Percentiles rank a stretch among this genome's conserved stretches.
Conservation (phyloP, 169 alveolate genomes). For the Miamiensis avidus region DNA sequence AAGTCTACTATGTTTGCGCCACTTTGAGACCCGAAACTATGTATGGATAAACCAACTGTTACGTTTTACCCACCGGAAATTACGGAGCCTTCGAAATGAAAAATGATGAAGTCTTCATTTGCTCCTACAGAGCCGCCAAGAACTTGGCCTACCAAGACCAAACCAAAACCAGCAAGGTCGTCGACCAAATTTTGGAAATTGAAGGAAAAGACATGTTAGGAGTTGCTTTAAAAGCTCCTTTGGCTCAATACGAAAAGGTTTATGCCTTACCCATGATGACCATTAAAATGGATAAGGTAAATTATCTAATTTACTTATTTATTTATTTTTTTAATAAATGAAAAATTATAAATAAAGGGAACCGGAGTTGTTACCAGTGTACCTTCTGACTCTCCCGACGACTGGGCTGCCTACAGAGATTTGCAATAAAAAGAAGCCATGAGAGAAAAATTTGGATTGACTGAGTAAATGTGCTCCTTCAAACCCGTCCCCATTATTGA, state of each 20-base stretch:
- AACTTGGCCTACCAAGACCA: conserved; percentile 86
- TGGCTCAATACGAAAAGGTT: conserved; percentile 88
- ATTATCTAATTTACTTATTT: background rate
- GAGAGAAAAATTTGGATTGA: conserved; percentile 86
- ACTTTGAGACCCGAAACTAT: conserved; percentile 99
- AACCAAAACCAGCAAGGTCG: conserved; percentile 67
- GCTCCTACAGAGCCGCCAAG: conserved; percentile 36
- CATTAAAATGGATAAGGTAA: conserved; percentile 94
- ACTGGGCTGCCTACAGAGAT: conserved; percentile 94
- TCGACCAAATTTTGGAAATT: conserved; percentile 56
- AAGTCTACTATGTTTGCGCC: conserved; percentile 95
- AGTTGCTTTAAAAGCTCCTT: conserved; percentile 92
- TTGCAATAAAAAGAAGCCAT: conserved; percentile 89
- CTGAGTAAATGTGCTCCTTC: conserved; percentile 87
- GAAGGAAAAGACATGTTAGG: conserved; percentile 95
- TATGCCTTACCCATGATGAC: conserved; percentile 98
- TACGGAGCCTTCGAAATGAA: conserved; percentile 87
- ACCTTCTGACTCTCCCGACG: conserved; percentile 99
- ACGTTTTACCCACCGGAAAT: conserved; percentile 96
- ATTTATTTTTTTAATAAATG: background rate
- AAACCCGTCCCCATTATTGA: conserved; percentile 93
- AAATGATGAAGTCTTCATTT: conserved; percentile 74
- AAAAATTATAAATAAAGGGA: conserved; percentile 48
- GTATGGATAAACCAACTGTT: conserved; percentile 99
- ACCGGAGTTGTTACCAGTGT: conserved; percentile 99